Conservation (phyloP, 148 eudicot species). For the Silene conica region DNA sequence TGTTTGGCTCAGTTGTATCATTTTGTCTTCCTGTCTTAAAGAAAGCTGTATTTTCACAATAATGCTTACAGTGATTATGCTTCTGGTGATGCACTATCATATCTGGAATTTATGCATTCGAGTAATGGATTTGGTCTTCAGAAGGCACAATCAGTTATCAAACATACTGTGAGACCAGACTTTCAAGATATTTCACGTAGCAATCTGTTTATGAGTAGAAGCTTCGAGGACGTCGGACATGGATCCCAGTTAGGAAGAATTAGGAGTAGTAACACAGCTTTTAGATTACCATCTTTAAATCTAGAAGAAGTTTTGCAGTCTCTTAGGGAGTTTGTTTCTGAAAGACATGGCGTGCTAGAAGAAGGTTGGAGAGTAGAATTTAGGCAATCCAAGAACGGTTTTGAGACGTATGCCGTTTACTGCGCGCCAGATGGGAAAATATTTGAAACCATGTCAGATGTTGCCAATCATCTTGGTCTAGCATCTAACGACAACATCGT, state of each 20-base stretch:
- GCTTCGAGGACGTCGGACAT: conserved; percentile 32
- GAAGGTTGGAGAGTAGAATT: conserved; percentile 53
- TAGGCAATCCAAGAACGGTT: conserved; percentile 30
- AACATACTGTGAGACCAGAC: conserved; percentile 24
- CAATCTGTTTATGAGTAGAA: conserved; percentile 22
- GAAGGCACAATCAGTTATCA: conserved; percentile 31
- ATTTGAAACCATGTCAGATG: conserved; percentile 47
- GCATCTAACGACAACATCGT: conserved; percentile 22
- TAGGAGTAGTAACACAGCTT: conserved; percentile 38
- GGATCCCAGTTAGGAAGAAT: conserved; percentile 30
- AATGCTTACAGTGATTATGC: conserved; percentile 25
- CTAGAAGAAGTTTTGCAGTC: conserved; percentile 41
- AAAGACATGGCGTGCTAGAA: conserved; percentile 39
- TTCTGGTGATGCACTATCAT: conserved; percentile 21
- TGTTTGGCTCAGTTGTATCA: background rate
- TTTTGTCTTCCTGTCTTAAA: conserved; percentile 20
- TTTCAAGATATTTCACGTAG: conserved; percentile 32
- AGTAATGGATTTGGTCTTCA: conserved; percentile 31
- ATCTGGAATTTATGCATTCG: conserved; percentile 26
- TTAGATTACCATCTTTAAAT: conserved; percentile 28
- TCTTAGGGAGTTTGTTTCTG: conserved; percentile 43
- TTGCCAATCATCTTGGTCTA: conserved; percentile 44
- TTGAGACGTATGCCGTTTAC: conserved; percentile 42
- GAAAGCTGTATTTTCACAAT: conserved; percentile 29
- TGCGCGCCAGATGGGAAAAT: conserved; percentile 47